Base-by-base conservation (phyloP, 768 basidiomycete species). In the Mycena maculata region DNA sequence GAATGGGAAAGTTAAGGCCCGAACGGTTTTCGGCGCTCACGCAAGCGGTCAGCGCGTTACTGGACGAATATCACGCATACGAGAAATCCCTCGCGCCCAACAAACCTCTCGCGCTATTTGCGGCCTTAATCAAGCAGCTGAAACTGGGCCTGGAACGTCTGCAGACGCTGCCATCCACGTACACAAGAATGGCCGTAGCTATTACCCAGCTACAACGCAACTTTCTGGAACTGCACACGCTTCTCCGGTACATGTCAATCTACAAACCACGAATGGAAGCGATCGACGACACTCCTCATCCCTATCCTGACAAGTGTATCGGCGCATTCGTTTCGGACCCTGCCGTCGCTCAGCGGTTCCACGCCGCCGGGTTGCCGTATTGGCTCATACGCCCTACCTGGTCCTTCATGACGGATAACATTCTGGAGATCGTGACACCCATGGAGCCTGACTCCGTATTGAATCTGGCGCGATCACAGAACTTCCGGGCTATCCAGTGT, bases 331-430 rank as follows among this genome's bases (percentile, higher is more conserved):
- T 72, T 6, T 38, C 15, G 18, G 39, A 67, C 33, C 25, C 68
- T 0, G 12, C n/a, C 8, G 30, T 69, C 15, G 70, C 59, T 0
- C 67, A 73, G 30, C 54, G 62, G 7, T 60, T 71, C 20, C 52
- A 39, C 25, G 33, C 39, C 1, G 70, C 73, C n/a, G 62, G 72
- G 3, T 25, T 74, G 4, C 74, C 73, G 6, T 65, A 71, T 4
- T 75, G 73, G 73, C 67, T 66, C 30, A 62, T 75, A 18, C 70
- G 57, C 1, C 54, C 61, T n/a, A 15, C 47, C 16, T 18, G 10
- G 28, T 3, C 27, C 4, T 58, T 58, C 57, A n/a, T 7, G 22
- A 6, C 2, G 6, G 57, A 58, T 20, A 33, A 22, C 28, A 47
- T 58, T 27, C 25, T 45, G 4, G n/a, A 33, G 10, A 28, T 47